A percentile compares a stretch with the other conserved stretches of the same genome.
phyloP scores from a whole-genome alignment of 2,329 filamentous ascomycete genomes.

The Beauveria varroae region DNA sequence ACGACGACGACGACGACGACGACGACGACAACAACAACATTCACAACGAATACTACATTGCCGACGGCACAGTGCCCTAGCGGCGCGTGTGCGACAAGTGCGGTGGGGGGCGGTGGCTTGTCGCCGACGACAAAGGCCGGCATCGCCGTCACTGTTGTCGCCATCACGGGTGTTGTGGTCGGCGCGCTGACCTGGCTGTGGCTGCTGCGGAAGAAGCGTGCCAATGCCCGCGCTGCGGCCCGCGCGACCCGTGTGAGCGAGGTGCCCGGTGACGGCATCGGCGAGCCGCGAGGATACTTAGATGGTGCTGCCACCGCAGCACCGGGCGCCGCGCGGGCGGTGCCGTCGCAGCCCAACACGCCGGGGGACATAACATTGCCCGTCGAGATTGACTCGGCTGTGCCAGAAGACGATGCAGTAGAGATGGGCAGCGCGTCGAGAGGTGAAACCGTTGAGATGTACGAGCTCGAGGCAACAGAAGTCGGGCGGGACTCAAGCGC shows the following conservation, averaged over 20 bases:
- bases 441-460: neutral
- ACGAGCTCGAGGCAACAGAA: neutral
- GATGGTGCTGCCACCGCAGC: constrained; percentile 23
- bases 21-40: constrained; percentile 13
- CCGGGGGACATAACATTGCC: constrained; percentile 43
- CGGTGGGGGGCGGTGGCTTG: constrained; percentile 18
- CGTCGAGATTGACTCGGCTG: constrained; percentile 45
- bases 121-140: constrained; percentile 47
- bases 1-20: constrained; percentile 15
- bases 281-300: constrained; percentile 25
- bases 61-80: neutral
- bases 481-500: neutral
- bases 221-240: constrained; percentile 15
- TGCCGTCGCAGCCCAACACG: constrained; percentile 36
- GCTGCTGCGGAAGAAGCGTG: constrained; percentile 28
- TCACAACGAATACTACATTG: neutral
- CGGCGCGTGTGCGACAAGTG: neutral
- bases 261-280: neutral
- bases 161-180: constrained; percentile 35
- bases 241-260: constrained; percentile 5
- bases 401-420: constrained; percentile 2
- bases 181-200: constrained; percentile 41
- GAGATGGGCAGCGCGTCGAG: neutral
- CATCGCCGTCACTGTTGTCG: constrained; percentile 45
- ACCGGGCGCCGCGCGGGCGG: constrained; percentile 28